Evolutionary conservation across 2,329 filamentous ascomycete genomes (phyloP).

Genomic region (Colletotrichum sp.): DNA sequence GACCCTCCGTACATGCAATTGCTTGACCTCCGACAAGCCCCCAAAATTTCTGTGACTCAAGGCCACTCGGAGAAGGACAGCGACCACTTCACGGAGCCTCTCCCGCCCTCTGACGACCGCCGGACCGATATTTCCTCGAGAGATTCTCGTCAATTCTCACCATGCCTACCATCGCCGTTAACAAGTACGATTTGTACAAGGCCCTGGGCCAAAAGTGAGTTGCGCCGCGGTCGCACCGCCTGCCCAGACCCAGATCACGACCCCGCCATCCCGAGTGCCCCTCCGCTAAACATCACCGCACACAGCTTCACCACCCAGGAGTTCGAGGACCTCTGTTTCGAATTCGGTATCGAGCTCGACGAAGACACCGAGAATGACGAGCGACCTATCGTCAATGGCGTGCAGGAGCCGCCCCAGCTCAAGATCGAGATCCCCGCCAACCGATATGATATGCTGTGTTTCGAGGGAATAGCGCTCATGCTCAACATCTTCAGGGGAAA

Average conservation of each 20-base stretch:
- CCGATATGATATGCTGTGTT: constrained; percentile 93
- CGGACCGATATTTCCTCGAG: background rate
- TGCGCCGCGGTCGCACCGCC: constrained; percentile 28
- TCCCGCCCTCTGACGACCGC: constrained; percentile 14
- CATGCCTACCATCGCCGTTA: constrained; percentile 96
- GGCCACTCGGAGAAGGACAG: constrained; percentile 15
- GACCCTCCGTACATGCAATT: constrained; percentile 7
- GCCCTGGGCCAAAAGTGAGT: constrained; percentile 85
- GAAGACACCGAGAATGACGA: constrained; percentile 87
- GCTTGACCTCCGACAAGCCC: constrained; percentile 14
- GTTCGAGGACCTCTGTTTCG: constrained; percentile 97
- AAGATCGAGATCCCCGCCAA: constrained; percentile 99
- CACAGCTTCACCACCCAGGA: constrained; percentile 85
- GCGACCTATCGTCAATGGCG: constrained; percentile 75
- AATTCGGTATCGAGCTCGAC: constrained; percentile 97
- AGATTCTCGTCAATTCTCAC: constrained; percentile 27
- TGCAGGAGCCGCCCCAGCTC: constrained; percentile 87
- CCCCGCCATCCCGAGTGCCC: constrained; percentile 13
- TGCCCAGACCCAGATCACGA: background rate
- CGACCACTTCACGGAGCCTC: constrained; percentile 3
- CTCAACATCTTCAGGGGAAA: constrained; percentile 92
- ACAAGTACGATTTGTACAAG: constrained; percentile 95
- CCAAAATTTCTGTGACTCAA: constrained; percentile 50
- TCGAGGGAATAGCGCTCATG: constrained; percentile 95
- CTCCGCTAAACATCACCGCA: constrained; percentile 20